Base-by-base conservation (phyloP, 345 rosid genomes). In the Acer yangbiense region DNA sequence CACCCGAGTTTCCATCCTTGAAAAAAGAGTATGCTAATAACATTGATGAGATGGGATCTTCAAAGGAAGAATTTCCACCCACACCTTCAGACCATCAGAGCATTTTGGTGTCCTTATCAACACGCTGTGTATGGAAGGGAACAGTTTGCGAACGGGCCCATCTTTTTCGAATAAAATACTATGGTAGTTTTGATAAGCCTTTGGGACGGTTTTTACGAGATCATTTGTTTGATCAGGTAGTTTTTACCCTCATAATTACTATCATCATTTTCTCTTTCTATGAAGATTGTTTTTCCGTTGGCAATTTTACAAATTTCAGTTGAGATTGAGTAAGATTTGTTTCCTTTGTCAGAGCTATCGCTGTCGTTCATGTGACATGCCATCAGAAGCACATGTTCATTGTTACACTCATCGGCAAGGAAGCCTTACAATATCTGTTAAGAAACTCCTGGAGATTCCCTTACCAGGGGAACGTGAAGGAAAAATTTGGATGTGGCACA, bases 401-500 rank as follows among this genome's bases (percentile, higher is more conserved):
- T 91, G 97, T 82, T 96, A 92, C 75, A 94, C 95, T 77, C 99
- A 96, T 85, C 80, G 94, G 76, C 97, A 96, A 88, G 99, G 99
- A 54, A 94, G 90, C 85, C 91, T 96, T 69, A 96, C 97, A 6
- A 96, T 96, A 86, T 92, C 99, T 58, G 98, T 96, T 78, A 91
- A 85, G 87, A 94, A 85, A 82, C 88, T 90, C 41, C 85, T 89
- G 58, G 97, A 92, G 67, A 43, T 82, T 82, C 78, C 77, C 67
- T 84, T 96, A 77, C 94, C 90, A 68, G 98, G 99, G 63, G 93
- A 94, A 83, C 87, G 86, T 67, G 99, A 94, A 81, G 98, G 97
- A 74, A 96, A 91, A 82, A 94, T 96, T 78, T 96, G 99, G 99
- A 96, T 96, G 99, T 96, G 99, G 99, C 99, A 96, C 77, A 84